A percentile compares a stretch with the other conserved stretches of the same genome.
These are phyloP conservation scores for Candida germanica DNA, from an alignment of 805 yeast genomes.

Conservation along the genomic window DNA sequence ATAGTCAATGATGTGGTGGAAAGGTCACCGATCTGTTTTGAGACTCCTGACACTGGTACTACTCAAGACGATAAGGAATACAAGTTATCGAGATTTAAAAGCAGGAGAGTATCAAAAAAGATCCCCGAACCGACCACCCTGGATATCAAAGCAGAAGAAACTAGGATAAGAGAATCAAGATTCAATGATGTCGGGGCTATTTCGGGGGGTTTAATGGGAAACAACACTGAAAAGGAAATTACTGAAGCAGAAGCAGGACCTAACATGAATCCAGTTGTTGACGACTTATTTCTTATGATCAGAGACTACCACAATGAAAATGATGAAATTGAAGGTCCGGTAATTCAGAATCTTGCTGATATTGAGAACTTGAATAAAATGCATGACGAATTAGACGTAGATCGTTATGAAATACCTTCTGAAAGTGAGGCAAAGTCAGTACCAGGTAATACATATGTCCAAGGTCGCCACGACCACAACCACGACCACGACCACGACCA, in stretches of 20 bases:
- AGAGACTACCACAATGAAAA: conserved; percentile 57
- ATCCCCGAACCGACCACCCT: too few species aligned
- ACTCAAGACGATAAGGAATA: too few species aligned
- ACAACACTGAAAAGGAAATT: too few species aligned
- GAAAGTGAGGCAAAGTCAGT: too few species aligned
- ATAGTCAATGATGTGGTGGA: conserved; percentile 3
- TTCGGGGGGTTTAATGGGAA: too few species aligned
- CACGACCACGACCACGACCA: conserved; percentile 5
- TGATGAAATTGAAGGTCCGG: conserved; percentile 59
- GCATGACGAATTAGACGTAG: conserved; percentile 33
- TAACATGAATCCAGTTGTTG: too few species aligned
- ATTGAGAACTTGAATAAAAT: conserved; percentile 49
- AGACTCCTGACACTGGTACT: not conserved
- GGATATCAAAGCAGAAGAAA: not conserved
- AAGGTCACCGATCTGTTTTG: conserved; percentile 3
- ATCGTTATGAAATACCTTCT: conserved; percentile 12
- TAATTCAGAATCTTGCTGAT: conserved; percentile 52
- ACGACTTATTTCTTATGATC: conserved; percentile 18
- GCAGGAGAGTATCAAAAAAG: too few species aligned
- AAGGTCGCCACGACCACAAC: conserved; percentile 8
- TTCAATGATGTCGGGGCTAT: too few species aligned
- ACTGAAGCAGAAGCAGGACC: too few species aligned
- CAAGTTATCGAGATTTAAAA: too few species aligned
- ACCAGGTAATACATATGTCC: too few species aligned
- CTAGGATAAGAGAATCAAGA: too few species aligned